Percentiles rank a stretch among this genome's conserved stretches.
phyloP scores from a whole-genome alignment of 2,329 filamentous ascomycete species.

The Pseudogymnoascus destructans region DNA sequence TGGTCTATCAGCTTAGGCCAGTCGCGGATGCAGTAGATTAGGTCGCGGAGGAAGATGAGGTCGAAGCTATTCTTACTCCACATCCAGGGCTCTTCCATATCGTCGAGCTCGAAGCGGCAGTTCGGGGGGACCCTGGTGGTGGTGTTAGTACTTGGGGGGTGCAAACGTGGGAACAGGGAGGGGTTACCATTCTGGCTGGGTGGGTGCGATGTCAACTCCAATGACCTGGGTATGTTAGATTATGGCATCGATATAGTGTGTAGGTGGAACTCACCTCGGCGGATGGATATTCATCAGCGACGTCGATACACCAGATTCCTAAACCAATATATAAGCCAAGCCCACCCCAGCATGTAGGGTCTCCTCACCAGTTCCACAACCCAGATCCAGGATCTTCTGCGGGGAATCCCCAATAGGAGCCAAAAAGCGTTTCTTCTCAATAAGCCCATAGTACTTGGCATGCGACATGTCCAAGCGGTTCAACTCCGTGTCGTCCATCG shows the following conservation, averaged over 20 bases:
- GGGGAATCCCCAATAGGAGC: constrained; percentile 19
- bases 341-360: neutral
- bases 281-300: constrained; percentile 10
- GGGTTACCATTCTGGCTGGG: constrained; percentile 12
- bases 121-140: constrained; percentile 13
- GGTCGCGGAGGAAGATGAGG: constrained; percentile 1
- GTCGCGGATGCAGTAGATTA: constrained; percentile 11
- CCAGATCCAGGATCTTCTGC: constrained; percentile 29
- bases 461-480: constrained; percentile 32
- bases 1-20: constrained; percentile 12
- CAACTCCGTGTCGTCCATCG: constrained; percentile 31
- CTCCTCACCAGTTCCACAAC: constrained; percentile 29
- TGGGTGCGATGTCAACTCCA: constrained; percentile 13
- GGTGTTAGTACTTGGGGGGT: neutral
- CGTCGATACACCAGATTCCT: neutral
- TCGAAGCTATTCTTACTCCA: constrained; percentile 13
- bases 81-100: constrained; percentile 22
- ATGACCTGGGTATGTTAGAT: neutral
- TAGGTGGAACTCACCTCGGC: constrained; percentile 9
- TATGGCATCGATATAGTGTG: neutral
- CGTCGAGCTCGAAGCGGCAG: constrained; percentile 23
- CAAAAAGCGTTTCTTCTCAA: constrained; percentile 5
- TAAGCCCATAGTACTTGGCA: constrained; percentile 25
- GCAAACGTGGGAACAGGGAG: neutral
- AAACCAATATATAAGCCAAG: neutral